Base-by-base conservation (phyloP, 306 rosid genomes). In the Prunus fruticosa region DNA sequence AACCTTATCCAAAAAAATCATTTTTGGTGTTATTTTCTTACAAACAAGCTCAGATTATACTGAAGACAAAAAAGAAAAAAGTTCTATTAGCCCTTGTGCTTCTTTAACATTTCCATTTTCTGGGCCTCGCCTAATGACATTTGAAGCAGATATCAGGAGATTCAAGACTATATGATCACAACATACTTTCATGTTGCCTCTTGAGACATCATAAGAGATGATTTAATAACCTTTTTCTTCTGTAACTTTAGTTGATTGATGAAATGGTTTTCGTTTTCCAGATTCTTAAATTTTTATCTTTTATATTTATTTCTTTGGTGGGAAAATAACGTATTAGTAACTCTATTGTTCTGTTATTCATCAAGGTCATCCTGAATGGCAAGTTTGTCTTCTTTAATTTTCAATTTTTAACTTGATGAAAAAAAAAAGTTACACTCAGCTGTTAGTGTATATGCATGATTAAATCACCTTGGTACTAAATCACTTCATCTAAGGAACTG, bases 401-500 rank as follows among this genome's bases (percentile, higher is more conserved):
- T 20, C 15, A 2, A 1, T 57, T 38, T 43, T 72, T 45, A 20
- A 73, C 20, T 23, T 65, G 53, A 16, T 38, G 22, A 16, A 4
- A 28, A n/a, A n/a, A 5, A 50, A 64, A 25, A 16, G 11, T 30
- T 47, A 54, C 2, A 34, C 38, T 22, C 56, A 9, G 56, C 2
- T 54, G 52, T 54, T 28, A 34, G 3, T 62, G 30, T 13, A 11
- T 71, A n/a, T 71, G 6, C 23, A 18, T 71, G 61, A 19, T 71
- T 71, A 71, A 32, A 12, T 71, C 64, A 68, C 27, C 58, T 69
- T 65, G 23, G 41, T 20, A 20, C 34, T 66, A 49, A 30, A 66
- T 25, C 72, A 67, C 52, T 80, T 71, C 16, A 62, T 79, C 72
- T 20, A 73, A 76, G 67, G 41, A 27, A 46, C 61, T 68, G 64